A percentile compares a stretch with the other conserved stretches of the same genome.
These are phyloP conservation scores for Artemisia argyi DNA, from an alignment of 129 eudicot species.

Conservation along the genomic window DNA sequence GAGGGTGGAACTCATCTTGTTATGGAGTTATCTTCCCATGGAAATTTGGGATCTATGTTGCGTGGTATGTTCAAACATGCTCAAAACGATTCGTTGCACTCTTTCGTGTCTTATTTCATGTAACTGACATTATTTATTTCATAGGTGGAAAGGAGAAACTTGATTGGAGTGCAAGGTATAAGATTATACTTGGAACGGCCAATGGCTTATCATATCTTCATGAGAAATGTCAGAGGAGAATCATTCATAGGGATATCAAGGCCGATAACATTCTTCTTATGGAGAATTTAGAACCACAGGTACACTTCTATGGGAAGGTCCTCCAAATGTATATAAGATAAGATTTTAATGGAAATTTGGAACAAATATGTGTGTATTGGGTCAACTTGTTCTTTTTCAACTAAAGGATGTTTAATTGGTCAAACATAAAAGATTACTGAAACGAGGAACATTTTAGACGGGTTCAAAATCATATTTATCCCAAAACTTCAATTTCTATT, in stretches of 20 bases:
- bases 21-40: conserved; percentile 69
- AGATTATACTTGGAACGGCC: conserved; percentile 69
- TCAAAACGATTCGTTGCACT: not conserved
- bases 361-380: not conserved
- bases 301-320: conserved; percentile 9
- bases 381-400: not conserved
- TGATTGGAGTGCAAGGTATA: conserved; percentile 67
- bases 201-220: conserved; percentile 78
- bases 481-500: no score
- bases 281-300: conserved; percentile 84
- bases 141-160: conserved; percentile 57
- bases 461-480: no score
- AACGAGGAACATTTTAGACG: no score
- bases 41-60: conserved; percentile 68
- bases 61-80: conserved; percentile 45
- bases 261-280: conserved; percentile 78
- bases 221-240: conserved; percentile 73
- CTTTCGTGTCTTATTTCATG: not conserved
- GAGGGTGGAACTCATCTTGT: conserved; percentile 80
- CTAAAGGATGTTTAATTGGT: not conserved
- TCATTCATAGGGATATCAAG: conserved; percentile 88
- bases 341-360: not conserved
- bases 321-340: not conserved
- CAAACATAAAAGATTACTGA: no score
- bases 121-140: not conserved